phyloP scores from a whole-genome alignment of 768 basidiomycete species.

The Leccinum uliginosum region DNA sequence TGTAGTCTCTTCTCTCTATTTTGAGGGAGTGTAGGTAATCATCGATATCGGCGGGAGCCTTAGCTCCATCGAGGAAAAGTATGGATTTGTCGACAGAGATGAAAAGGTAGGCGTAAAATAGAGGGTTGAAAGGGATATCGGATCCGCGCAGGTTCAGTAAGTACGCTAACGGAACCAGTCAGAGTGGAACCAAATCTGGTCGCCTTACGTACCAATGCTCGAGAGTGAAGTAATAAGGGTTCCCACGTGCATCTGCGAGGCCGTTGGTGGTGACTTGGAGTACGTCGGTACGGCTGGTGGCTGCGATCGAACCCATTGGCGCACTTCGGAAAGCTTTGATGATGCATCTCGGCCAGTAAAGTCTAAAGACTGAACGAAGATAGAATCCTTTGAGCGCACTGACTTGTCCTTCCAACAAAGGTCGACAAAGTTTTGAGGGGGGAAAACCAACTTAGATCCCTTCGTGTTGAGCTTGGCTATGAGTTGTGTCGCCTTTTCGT shows the following conservation, averaged over 20 bases:
- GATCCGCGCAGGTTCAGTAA: slow-evolving; percentile 83
- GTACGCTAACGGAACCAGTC: slow-evolving; percentile 53
- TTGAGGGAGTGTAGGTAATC: slow-evolving; percentile 55
- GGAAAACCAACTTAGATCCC: slow-evolving; percentile 69
- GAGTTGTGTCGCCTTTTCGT: slow-evolving; percentile 62
- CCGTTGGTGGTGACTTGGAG: slow-evolving; percentile 56
- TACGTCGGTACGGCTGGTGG: slow-evolving; percentile 58
- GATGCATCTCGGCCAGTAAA: slow-evolving; percentile 64
- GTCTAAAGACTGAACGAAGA: slow-evolving; percentile 67
- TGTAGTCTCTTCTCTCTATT: slow-evolving; percentile 63
- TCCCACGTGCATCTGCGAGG: slow-evolving; percentile 59
- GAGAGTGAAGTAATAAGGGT: slow-evolving; percentile 68
- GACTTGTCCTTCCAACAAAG: slow-evolving; percentile 79
- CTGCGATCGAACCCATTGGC: slow-evolving; percentile 64
- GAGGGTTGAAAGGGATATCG: slow-evolving; percentile 88
- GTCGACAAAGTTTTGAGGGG: slow-evolving; percentile 81
- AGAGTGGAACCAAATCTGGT: not conserved
- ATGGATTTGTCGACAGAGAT: slow-evolving; percentile 56
- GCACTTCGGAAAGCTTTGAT: slow-evolving; percentile 66
- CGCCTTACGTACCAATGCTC: slow-evolving; percentile 53
- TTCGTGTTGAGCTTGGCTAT: slow-evolving; percentile 50
- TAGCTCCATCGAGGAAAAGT: slow-evolving; percentile 73
- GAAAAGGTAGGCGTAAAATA: slow-evolving; percentile 86
- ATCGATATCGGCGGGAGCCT: slow-evolving; percentile 55
- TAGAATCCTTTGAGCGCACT: slow-evolving; percentile 54